phyloP scores from a whole-genome alignment of 2,329 filamentous ascomycete genomes.

The Trichoderma cornu-damae region DNA sequence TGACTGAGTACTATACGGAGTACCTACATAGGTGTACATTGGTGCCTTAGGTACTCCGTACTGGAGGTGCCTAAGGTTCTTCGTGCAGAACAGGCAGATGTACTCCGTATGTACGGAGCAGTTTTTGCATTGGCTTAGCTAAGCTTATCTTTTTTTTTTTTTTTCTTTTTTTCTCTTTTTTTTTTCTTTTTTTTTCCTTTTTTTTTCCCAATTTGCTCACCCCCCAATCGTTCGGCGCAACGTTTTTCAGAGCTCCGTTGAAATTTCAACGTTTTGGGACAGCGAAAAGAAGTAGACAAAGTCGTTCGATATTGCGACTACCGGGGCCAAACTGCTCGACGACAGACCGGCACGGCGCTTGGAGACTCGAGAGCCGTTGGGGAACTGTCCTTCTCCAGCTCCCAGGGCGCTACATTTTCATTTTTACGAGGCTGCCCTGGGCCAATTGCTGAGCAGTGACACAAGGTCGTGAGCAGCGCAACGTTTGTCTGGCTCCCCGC shows the following conservation, averaged over 20 bases:
- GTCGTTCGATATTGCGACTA: slow-evolving; percentile 4
- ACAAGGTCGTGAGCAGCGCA: neutral
- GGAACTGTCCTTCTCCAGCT: slow-evolving; percentile 3
- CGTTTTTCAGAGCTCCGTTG: slow-evolving; percentile 25
- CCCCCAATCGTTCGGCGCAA: slow-evolving; percentile 23
- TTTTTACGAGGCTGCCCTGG: slow-evolving; percentile 4
- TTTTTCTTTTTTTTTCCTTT: too few species aligned
- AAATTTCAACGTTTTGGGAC: slow-evolving; percentile 25
- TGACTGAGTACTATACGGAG: neutral
- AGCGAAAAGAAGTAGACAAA: neutral
- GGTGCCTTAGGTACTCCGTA: too few species aligned
- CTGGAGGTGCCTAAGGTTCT: too few species aligned
- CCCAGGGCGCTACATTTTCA: neutral
- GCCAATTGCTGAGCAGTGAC: slow-evolving; percentile 10
- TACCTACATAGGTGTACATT: too few species aligned
- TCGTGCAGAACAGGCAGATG: too few species aligned
- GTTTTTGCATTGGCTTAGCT: neutral
- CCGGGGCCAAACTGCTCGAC: neutral
- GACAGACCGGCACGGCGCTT: slow-evolving; percentile 5
- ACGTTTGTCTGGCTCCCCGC: slow-evolving; percentile 1
- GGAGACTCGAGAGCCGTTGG: slow-evolving; percentile 3
- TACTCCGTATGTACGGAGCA: too few species aligned
- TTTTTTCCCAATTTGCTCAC: neutral
- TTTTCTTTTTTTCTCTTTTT: too few species aligned
- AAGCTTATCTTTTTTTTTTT: too few species aligned